Evolutionary conservation across 805 yeast genomes (phyloP), one percentile per base, ranked within the genome.

Genomic region (Candida anglica): DNA sequence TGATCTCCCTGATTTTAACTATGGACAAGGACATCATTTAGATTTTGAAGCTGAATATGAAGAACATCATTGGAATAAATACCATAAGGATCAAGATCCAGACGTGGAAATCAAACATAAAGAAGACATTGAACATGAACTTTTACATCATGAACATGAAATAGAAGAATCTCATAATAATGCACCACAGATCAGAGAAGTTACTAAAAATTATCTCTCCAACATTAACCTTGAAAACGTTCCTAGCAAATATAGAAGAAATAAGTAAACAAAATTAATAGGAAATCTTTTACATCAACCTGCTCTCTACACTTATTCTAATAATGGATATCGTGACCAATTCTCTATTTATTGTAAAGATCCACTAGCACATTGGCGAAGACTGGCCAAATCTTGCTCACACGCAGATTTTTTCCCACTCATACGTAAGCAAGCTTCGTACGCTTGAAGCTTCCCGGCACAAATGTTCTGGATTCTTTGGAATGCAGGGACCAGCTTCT

Each of bases 41-140:
- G 96, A 86, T 61, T 91, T 88, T 52, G 98, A 89, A 58, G 73
- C 77, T 46, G 97, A 89, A 55, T 91, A 89, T 54, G 97, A 91
- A 56, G 80, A 86, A 37, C 97, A 89, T 56, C 98, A 89, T 57
- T 91, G 97, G 97, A 75, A 80, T 40, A 68, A 87, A 60, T 81
- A 71, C 52, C 93, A 85, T 53, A 70, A 75, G 36, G 77, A 85
- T 44, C 60, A 69, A 36, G 97, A 88, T 55, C 96, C 96, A 2
- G 88, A 86, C 34, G 87, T 88, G 18, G 69, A 72, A 47, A 62
- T 75, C 16, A 82, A 85, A 33, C 97, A 88, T 54, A 82, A 81
- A 42, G 97, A 88, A 54, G 97, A 88, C 54, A 75, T 84, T 6
- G 96, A 86, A 52, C 85, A 88, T 56, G 97, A 88, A 52, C 63